These are phyloP conservation scores for Scutellaria minor DNA, from an alignment of 257 asterid genomes.

Conservation along the genomic window DNA sequence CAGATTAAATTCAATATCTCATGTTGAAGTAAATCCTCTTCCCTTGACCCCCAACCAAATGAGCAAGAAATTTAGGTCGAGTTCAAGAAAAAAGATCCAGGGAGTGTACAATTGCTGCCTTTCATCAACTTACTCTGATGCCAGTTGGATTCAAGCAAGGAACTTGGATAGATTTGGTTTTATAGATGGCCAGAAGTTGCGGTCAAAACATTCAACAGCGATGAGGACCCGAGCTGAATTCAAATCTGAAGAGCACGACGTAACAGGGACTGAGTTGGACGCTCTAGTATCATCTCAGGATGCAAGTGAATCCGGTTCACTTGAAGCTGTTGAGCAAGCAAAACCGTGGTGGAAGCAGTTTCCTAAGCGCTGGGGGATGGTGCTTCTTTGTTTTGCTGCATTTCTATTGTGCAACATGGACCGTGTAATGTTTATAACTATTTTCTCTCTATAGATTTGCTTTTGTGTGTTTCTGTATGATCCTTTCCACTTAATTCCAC, in stretches of 20 bases:
- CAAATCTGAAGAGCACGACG: slow-evolving; percentile 78
- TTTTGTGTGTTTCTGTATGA: slow-evolving; percentile 6
- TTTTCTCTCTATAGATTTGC: neutral
- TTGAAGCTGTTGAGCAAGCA: slow-evolving; percentile 51
- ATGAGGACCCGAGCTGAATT: slow-evolving; percentile 77
- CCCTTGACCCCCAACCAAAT: slow-evolving; percentile 35
- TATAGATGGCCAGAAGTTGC: slow-evolving; percentile 46
- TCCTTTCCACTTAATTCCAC: slow-evolving; percentile 24
- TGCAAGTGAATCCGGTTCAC: slow-evolving; percentile 51
- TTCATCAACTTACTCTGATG: slow-evolving; percentile 47
- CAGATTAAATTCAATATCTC: slow-evolving; percentile 37
- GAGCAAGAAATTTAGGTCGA: slow-evolving; percentile 38
- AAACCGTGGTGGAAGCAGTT: slow-evolving; percentile 76
- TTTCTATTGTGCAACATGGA: slow-evolving; percentile 99
- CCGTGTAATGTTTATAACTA: slow-evolving; percentile 63
- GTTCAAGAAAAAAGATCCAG: slow-evolving; percentile 43
- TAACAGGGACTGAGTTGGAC: slow-evolving; percentile 54
- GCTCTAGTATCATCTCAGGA: slow-evolving; percentile 62
- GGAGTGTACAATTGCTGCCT: slow-evolving; percentile 45
- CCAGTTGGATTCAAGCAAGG: slow-evolving; percentile 48
- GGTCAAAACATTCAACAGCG: slow-evolving; percentile 51
- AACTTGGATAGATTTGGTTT: slow-evolving; percentile 60
- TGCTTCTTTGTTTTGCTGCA: slow-evolving; percentile 90
- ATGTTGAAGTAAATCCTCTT: slow-evolving; percentile 40
- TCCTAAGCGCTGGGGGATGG: slow-evolving; percentile 96